These are phyloP conservation scores for Pseudogymnoascus pannorum DNA, from an alignment of 2,329 filamentous ascomycete species.

Conservation along the genomic window DNA sequence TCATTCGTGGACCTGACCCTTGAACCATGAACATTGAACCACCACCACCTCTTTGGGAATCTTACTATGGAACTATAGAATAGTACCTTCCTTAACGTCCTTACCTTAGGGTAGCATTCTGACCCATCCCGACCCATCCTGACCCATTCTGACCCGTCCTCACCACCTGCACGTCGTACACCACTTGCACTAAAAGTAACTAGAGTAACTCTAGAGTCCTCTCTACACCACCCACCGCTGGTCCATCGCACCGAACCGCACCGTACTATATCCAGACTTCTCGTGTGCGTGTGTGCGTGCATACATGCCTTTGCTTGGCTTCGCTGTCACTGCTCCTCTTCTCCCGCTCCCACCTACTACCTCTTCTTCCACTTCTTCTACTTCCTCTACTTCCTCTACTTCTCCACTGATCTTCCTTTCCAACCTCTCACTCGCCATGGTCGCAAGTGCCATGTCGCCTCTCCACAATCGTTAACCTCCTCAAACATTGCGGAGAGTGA, in stretches of 20 bases:
- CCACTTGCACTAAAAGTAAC: too few relatives aligned
- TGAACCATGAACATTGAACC: not conserved
- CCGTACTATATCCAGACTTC: not conserved
- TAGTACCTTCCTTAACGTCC: not conserved
- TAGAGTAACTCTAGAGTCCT: too few relatives aligned
- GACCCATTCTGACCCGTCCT: too few relatives aligned
- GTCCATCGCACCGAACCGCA: not conserved
- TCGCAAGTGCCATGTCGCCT: not conserved
- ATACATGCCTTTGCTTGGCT: not conserved
- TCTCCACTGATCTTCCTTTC: not conserved
- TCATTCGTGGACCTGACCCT: not conserved
- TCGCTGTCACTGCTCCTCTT: not conserved
- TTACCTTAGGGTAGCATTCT: not conserved
- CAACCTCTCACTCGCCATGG: not conserved
- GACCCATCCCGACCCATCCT: too few relatives aligned
- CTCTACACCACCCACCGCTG: too few relatives aligned
- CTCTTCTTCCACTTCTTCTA: not conserved
- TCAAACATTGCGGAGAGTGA: not conserved
- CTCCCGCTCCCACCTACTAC: not conserved
- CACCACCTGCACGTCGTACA: too few relatives aligned
- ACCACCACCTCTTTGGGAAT: not conserved
- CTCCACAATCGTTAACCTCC: not conserved
- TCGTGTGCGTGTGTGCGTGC: not conserved
- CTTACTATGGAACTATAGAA: too few relatives aligned
- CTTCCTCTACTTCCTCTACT: not conserved